A percentile compares a stretch with the other conserved stretches of the same genome.
phyloP scores from a whole-genome alignment of 202 grass and related monocot species.

The Digitaria exilis region DNA sequence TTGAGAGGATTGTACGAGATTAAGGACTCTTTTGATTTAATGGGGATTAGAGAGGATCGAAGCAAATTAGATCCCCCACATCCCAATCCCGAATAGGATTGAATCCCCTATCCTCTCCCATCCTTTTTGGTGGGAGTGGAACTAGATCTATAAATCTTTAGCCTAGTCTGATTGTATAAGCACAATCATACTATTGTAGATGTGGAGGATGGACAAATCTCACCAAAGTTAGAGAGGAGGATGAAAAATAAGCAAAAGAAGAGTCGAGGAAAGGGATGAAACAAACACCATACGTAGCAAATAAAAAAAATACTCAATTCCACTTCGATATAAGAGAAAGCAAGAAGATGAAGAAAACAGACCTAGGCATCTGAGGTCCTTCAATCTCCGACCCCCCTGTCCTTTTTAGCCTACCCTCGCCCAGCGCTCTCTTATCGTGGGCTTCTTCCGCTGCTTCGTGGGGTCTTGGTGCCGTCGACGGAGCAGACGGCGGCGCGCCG shows the following conservation, averaged over 20 bases:
- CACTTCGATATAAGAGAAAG: neutral
- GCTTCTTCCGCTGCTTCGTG: neutral
- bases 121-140: no score
- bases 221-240: neutral
- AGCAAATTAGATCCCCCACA: no score
- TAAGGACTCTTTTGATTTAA: no score
- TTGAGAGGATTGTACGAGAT: no score
- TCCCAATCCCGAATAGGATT: no score
- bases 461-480: neutral
- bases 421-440: neutral
- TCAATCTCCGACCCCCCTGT: neutral
- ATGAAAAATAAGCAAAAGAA: neutral
- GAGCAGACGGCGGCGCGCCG: neutral
- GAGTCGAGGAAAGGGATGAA: neutral
- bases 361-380: conserved; percentile 1
- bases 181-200: neutral
- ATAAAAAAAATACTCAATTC: neutral
- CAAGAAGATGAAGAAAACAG: neutral
- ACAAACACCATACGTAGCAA: neutral
- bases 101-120: no score
- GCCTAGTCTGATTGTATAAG: neutral
- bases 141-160: neutral
- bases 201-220: neutral
- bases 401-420: neutral
- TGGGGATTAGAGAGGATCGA: no score